These are phyloP conservation scores for Geosiphon pyriformis DNA, from an alignment of 192 early-diverging fungal species.

Conservation along the genomic window DNA sequence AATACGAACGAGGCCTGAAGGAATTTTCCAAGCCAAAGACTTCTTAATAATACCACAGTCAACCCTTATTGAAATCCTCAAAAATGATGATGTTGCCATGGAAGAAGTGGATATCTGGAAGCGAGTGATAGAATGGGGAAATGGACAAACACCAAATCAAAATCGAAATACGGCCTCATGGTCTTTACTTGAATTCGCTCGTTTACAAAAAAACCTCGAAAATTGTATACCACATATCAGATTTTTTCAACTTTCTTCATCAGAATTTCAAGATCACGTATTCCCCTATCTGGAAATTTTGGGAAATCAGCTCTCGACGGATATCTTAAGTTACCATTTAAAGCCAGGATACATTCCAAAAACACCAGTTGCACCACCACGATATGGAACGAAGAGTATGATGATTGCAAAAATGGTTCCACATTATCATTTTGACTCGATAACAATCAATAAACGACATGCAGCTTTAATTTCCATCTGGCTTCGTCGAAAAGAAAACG, in stretches of 20 bases:
- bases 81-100: too few species aligned
- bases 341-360: neutral
- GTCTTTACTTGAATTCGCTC: neutral
- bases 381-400: too few species aligned
- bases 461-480: neutral
- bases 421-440: too few species aligned
- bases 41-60: too few species aligned
- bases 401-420: too few species aligned
- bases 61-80: too few species aligned
- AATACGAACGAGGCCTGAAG: too few species aligned
- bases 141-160: too few species aligned
- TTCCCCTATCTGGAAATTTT: neutral
- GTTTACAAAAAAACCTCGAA: neutral
- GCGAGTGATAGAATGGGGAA: too few species aligned
- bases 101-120: too few species aligned
- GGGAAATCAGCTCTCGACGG: neutral
- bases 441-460: neutral
- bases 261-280: neutral
- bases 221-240: neutral
- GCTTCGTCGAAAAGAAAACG: neutral
- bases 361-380: too few species aligned
- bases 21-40: too few species aligned
- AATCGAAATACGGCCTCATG: neutral
- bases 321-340: neutral
- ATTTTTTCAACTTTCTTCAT: neutral